phyloP scores from a whole-genome alignment of 768 basidiomycete genomes.

The Podaxis sp. region DNA sequence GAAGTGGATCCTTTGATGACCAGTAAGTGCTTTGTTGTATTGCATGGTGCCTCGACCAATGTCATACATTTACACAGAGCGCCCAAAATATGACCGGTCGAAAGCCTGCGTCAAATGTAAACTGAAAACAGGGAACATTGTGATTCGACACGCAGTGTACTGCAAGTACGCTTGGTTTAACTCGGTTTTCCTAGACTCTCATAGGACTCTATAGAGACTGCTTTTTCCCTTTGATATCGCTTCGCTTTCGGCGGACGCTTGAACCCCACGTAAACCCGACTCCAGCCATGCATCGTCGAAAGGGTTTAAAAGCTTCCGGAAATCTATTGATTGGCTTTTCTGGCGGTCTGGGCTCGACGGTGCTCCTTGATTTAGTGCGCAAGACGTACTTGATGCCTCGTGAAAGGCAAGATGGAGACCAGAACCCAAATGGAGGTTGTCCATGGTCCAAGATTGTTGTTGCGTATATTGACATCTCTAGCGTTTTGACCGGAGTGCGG shows the following conservation, averaged over 20 bases:
- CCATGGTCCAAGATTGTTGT: slow-evolving; percentile 10
- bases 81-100: slow-evolving; percentile 62
- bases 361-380: slow-evolving; percentile 65
- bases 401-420: slow-evolving; percentile 39
- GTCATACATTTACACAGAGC: slow-evolving; percentile 36
- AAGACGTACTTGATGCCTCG: slow-evolving; percentile 47
- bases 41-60: background rate
- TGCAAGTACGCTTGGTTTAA: slow-evolving; percentile 57
- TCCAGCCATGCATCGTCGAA: slow-evolving; percentile 30
- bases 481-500: slow-evolving; percentile 58
- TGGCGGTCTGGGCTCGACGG: slow-evolving; percentile 74
- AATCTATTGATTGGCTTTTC: slow-evolving; percentile 68
- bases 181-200: background rate
- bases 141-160: slow-evolving; percentile 77
- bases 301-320: slow-evolving; percentile 60
- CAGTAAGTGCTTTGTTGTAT: slow-evolving; percentile 37
- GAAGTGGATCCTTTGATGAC: slow-evolving; percentile 64
- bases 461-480: slow-evolving; percentile 56
- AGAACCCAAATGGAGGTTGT: slow-evolving; percentile 51
- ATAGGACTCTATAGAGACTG: slow-evolving; percentile 31
- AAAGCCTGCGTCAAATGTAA: slow-evolving; percentile 76
- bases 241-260: slow-evolving; percentile 61
- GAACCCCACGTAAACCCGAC: slow-evolving; percentile 55
- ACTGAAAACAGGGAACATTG: slow-evolving; percentile 54
- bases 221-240: slow-evolving; percentile 56